phyloP scores from a whole-genome alignment of 257 asterid species.

The Solanum ossicruentum region DNA sequence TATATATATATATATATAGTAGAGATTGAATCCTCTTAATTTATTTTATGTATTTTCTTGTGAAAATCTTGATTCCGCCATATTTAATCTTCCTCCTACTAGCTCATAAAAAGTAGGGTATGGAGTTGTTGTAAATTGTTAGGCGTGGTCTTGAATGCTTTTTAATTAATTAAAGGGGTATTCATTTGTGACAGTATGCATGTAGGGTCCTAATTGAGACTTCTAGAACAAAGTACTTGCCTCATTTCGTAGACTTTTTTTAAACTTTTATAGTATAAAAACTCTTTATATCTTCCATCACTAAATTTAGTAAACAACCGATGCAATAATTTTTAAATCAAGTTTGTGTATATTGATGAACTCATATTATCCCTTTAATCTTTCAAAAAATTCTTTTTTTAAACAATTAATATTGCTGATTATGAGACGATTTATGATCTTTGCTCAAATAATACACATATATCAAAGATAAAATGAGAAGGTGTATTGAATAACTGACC shows the following conservation, averaged over 20 bases:
- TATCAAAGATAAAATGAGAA: too few species aligned
- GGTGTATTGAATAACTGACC: too few species aligned
- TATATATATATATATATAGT: background rate
- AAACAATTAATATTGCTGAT: too few species aligned
- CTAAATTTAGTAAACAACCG: too few species aligned
- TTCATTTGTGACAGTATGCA: background rate
- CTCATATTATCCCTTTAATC: too few species aligned
- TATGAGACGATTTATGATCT: too few species aligned
- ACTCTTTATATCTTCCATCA: too few species aligned
- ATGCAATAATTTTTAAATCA: too few species aligned
- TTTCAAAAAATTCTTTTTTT: too few species aligned
- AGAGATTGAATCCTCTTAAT: background rate
- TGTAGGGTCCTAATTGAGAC: background rate
- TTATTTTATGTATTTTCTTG: background rate
- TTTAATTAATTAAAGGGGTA: background rate
- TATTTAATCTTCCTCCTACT: background rate
- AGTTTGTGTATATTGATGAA: background rate
- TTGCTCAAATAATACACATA: too few species aligned
- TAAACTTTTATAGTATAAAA: too few species aligned
- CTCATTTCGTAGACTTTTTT: background rate
- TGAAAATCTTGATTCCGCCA: fast-evolving
- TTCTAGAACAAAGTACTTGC: background rate
- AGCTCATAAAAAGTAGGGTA: background rate
- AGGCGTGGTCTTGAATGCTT: background rate
- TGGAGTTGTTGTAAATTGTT: background rate